Conservation (phyloP, 768 basidiomycete genomes). For the Leucocoprinus birnbaumii region DNA sequence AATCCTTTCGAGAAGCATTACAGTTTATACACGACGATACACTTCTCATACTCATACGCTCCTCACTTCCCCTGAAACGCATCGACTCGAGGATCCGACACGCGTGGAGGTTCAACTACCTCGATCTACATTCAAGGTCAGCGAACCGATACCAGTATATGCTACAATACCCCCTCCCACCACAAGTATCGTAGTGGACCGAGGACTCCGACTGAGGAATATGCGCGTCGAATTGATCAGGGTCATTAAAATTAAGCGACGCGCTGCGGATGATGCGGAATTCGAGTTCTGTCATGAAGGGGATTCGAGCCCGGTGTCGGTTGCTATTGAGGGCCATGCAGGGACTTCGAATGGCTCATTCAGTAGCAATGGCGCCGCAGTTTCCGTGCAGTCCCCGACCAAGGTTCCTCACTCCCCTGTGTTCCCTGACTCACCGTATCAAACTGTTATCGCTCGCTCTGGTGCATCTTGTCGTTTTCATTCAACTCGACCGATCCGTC, state of each 20-base stretch:
- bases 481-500: constrained; percentile 63
- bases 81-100: constrained; percentile 59
- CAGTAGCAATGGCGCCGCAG: constrained; percentile 11
- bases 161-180: constrained; percentile 77
- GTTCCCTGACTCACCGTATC: constrained; percentile 40
- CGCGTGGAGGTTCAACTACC: constrained; percentile 69
- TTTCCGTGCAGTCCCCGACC: constrained; percentile 24
- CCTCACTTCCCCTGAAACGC: constrained; percentile 57
- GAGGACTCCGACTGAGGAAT: constrained; percentile 75
- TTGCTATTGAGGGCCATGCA: constrained; percentile 9
- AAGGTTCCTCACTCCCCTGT: constrained; percentile 37
- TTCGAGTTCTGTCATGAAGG: constrained; percentile 27
- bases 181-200: constrained; percentile 62
- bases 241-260: constrained; percentile 51
- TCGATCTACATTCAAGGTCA: constrained; percentile 64
- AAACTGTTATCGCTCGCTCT: constrained; percentile 70
- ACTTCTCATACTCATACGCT: constrained; percentile 59
- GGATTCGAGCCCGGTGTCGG: constrained; percentile 17
- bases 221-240: constrained; percentile 78
- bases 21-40: constrained; percentile 74
- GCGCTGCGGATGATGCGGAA: constrained; percentile 37
- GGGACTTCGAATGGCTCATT: constrained; percentile 11
- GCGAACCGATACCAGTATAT: constrained; percentile 78
- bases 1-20: constrained; percentile 50
- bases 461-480: constrained; percentile 94